Conservation (phyloP, 2,329 filamentous ascomycete genomes). For the Ophiostoma sp. region DNA sequence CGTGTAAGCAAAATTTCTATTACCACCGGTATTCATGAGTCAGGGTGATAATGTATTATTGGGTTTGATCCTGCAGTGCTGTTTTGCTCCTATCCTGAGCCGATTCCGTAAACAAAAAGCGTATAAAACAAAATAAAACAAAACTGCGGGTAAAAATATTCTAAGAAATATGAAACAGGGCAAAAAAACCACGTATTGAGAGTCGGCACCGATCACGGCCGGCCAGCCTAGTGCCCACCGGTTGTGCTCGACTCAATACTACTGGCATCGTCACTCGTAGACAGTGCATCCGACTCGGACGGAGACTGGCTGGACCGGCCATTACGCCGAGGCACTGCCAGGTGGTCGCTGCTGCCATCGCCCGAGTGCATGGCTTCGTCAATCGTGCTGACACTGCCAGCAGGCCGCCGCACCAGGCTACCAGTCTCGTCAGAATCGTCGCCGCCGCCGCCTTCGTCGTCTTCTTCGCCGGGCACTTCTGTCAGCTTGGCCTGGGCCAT, state of each 20-base stretch:
- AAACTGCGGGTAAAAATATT: background rate
- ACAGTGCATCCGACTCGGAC: constrained; percentile 26
- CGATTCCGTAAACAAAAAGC: background rate
- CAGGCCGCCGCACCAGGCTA: background rate
- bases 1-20: background rate
- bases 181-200: background rate
- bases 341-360: constrained; percentile 30
- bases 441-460: background rate
- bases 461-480: constrained; percentile 18
- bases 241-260: constrained; percentile 24
- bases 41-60: background rate
- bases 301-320: constrained; percentile 22
- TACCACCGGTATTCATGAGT: background rate
- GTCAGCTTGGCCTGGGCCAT: constrained; percentile 51
- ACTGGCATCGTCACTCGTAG: constrained; percentile 25
- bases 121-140: background rate
- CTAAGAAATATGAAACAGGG: background rate
- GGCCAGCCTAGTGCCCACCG: constrained; percentile 10
- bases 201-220: background rate
- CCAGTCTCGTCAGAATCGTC: background rate
- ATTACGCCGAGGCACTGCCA: constrained; percentile 31
- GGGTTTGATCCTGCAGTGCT: background rate
- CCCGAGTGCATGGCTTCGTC: constrained; percentile 11
- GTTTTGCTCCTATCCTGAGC: background rate
- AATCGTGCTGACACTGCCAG: constrained; percentile 10